phyloP scores from a whole-genome alignment of 148 eudicot genomes.

The Spergularia bocconei region DNA sequence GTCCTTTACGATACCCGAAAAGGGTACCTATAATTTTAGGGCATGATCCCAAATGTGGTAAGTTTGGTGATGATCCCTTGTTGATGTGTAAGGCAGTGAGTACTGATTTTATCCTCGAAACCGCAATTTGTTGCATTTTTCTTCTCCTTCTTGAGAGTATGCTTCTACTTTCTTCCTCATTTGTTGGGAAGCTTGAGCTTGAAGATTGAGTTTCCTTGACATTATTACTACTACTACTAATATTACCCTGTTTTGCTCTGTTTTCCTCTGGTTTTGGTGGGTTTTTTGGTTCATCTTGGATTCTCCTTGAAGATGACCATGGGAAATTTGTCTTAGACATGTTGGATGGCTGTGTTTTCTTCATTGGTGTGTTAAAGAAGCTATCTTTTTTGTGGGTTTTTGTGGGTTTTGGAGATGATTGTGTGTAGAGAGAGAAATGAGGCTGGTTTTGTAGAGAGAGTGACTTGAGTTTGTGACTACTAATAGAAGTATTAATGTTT shows the following conservation, averaged over 20 bases:
- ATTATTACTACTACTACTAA: too few species aligned
- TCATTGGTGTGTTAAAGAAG: conserved; percentile 21
- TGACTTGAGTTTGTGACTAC: conserved; percentile 8
- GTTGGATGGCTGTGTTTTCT: conserved; percentile 18
- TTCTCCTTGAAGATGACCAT: conserved; percentile 36
- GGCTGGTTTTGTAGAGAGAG: neutral
- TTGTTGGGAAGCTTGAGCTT: neutral
- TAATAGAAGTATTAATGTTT: conserved; percentile 16
- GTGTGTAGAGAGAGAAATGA: neutral
- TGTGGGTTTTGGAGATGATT: neutral
- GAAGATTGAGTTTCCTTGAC: neutral
- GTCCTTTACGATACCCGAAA: conserved; percentile 59
- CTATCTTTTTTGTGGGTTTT: conserved; percentile 7
- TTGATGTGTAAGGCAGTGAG: conserved; percentile 30
- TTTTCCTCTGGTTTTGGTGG: conserved; percentile 18
- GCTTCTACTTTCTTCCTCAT: neutral
- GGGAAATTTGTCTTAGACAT: conserved; percentile 35
- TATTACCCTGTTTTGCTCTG: conserved; percentile 19
- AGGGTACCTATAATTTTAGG: conserved; percentile 53
- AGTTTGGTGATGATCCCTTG: conserved; percentile 11
- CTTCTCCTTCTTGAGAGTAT: conserved; percentile 21
- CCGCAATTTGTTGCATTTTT: conserved; percentile 36
- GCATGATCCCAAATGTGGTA: conserved; percentile 29
- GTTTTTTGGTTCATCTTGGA: conserved; percentile 26
- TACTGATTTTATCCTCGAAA: conserved; percentile 35